Evolutionary conservation across 106 monocot species (phyloP), one percentile per base, ranked within the genome.

Genomic region (Phalaenopsis equestris): DNA sequence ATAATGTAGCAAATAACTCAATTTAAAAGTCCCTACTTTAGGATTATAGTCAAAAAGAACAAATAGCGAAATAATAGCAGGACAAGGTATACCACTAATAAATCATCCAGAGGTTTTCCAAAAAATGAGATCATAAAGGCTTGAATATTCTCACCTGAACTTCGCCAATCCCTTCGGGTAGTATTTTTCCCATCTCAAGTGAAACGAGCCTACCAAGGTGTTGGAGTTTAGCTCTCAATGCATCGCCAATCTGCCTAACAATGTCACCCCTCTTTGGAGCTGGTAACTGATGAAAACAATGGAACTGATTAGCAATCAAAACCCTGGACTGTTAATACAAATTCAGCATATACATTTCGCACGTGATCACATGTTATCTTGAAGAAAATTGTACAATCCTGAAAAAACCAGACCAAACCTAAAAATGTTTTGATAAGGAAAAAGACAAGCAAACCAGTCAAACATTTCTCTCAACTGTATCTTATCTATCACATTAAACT

Each of bases 131-230:
- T 41, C 72, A 52, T 14, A 3, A 38, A 16, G 72, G 36, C 41
- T 5, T 72, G 15, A 72, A 1, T 21, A 55, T 76, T 86, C 79
- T 82, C 80, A 97, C 97, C 79, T 97, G 97, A 84, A 97, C 94
- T 87, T 97, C 97, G 16, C 97, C 97, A 48, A 97, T 97, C 72
- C 97, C 97, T 89, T 97, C 97, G 47, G 97, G 89, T 73, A 94
- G 86, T 86, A 97, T 97, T 85, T 97, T 97, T 56, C 97, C 97
- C 97, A 97, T 94, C 83, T 97, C 97, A 75, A 94, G 92, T 42
- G 97, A 97, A 24, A 97, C 90, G 81, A 97, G 94, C 82, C 89
- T 86, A 68, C 97, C 97, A 80, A 97, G 94, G 21, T 92, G 83
- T 42, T 92, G 91, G 68, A 97, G 87, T 72, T 92, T 97, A 16